Conservation (phyloP, 306 rosid species). For the Prosopis cineraria region DNA sequence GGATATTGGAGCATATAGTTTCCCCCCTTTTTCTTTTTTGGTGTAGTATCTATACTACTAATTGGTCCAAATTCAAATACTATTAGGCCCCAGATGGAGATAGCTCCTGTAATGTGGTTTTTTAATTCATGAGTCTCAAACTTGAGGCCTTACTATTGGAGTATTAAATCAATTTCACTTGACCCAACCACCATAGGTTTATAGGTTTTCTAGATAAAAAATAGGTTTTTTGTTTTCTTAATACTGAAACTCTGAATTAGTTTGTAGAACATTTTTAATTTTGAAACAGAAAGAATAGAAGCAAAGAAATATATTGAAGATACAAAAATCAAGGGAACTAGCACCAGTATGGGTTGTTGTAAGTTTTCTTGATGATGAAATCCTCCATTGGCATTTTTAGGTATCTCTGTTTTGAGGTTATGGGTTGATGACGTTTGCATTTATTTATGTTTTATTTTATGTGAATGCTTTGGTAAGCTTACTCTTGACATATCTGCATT, state of each 20-base stretch:
- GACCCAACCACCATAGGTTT: not conserved
- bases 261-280: not conserved
- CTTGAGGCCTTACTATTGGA: not conserved
- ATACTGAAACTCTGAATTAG: not conserved
- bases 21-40: no score
- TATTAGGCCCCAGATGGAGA: no score
- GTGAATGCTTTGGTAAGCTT: conserved; percentile 25
- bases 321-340: conserved; percentile 2
- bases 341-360: not conserved
- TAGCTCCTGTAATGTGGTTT: no score
- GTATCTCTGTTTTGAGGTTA: conserved; percentile 26
- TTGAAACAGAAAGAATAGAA: conserved; percentile 2
- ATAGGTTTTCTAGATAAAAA: not conserved
- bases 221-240: not conserved
- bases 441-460: conserved; percentile 11
- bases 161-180: not conserved
- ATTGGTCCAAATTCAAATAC: no score
- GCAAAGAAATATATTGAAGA: not conserved
- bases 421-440: conserved; percentile 26
- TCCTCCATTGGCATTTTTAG: conserved; percentile 23
- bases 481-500: conserved; percentile 40
- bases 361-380: conserved; percentile 20
- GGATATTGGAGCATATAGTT: not conserved
- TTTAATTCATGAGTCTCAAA: not conserved
- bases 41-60: not conserved